Percentiles rank a stretch among this genome's conserved stretches.
Conservation (phyloP, 2,329 filamentous ascomycete species). For the Pseudocercospora vitis region DNA sequence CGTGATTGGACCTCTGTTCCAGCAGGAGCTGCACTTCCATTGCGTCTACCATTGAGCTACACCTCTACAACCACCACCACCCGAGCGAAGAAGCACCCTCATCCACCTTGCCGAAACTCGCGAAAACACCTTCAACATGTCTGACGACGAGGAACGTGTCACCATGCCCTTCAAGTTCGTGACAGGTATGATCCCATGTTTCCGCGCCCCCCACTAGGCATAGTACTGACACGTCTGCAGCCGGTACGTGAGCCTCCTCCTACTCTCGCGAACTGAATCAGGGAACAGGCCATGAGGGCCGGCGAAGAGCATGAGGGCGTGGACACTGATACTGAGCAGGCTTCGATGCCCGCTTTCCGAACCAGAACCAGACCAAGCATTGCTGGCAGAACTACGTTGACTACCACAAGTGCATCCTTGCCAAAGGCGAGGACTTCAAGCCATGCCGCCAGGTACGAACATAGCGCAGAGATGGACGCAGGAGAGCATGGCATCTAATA, state of each 20-base stretch:
- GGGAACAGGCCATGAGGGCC: background rate
- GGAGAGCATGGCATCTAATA: conserved; percentile 3
- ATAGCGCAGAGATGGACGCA: background rate
- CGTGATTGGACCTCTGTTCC: background rate
- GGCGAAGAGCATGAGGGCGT: background rate
- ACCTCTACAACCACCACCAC: conserved; percentile 16
- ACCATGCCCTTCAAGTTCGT: conserved; percentile 99
- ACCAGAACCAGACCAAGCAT: conserved; percentile 98
- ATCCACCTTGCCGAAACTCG: conserved; percentile 18
- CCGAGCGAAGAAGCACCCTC: conserved; percentile 24
- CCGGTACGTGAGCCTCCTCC: conserved; percentile 34
- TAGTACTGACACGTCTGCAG: conserved; percentile 31
- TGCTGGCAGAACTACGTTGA: conserved; percentile 99
- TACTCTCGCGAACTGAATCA: background rate
- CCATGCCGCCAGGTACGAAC: conserved; percentile 85
- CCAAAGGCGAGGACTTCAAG: conserved; percentile 97
- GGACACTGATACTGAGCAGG: conserved; percentile 54
- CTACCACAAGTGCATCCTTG: conserved; percentile 99
- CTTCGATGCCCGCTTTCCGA: conserved; percentile 98
- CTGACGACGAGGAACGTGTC: conserved; percentile 82
- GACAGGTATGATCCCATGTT: conserved; percentile 69
- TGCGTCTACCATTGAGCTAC: conserved; percentile 19
- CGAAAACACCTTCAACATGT: conserved; percentile 66
- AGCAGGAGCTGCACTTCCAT: conserved; percentile 9
- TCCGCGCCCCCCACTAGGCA: conserved; percentile 1